Evolutionary conservation across 108 stramenopile genomes (phyloP), one percentile per base, ranked within the genome.

Genomic region (Cyclotella baltica): DNA sequence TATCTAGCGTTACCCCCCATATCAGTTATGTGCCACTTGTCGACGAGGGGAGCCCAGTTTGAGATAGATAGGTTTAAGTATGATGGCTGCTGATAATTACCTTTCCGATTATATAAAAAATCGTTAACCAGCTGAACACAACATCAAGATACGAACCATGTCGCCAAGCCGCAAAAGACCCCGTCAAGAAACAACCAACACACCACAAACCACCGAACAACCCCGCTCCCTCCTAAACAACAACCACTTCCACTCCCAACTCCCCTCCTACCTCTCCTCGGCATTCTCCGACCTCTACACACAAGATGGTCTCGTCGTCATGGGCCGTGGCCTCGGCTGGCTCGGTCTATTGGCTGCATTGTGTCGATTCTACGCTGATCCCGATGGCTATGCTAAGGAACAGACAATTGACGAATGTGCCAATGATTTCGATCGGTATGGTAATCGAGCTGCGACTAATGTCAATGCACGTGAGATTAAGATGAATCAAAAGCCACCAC

Each of bases 261-360:
- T 96, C 8, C 95, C 95, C 1, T 71, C 88, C 30, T 96, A 91
- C 72, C 80, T 96, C 67, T 87, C 92, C 20, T 92, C 93, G 65
- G 96, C 94, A 23, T 98, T 98, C 80, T 84, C 82, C 13, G 96
- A 98, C 50, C 73, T 98, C 13, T 93, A 95, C 66, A 73, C 86
- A 30, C 88, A 98, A 63, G 98, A 98, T 76, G 98, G 98, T 8
- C 78, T 98, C 28, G 74, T 92, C 9, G 95, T 98, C 2, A 62
- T 98, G 81, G 98, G 93, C 5, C 88, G 88, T 55, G 98, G 98
- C 15, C 71, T 98, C 71, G 97, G 97, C 27, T 87, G 86, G 86
- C 71, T 92, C 67, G 70, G 46, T 46, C 64, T 96, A 63, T 64
- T 93, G 48, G 89, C 90, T 10, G 68, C 89, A 36, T 93, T 96